Percentiles rank a stretch among this genome's conserved stretches.
phyloP scores from a whole-genome alignment of 805 yeast species.

The Saccharomycopsis vini region DNA sequence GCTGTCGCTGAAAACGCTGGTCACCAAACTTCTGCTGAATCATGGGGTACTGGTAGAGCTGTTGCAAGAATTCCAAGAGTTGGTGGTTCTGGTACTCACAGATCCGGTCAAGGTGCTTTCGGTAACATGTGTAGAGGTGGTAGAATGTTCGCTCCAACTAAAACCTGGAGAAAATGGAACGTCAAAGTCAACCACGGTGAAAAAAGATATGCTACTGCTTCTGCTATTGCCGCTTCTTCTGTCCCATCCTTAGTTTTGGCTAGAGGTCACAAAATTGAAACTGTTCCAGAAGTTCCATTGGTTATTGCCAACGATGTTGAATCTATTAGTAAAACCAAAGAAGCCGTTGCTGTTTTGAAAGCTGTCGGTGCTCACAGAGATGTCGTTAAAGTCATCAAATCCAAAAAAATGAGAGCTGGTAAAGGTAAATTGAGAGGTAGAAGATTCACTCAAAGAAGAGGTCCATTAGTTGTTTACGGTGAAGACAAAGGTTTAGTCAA shows the following conservation, averaged over 20 bases:
- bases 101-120: constrained; percentile 99
- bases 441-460: constrained; percentile 99
- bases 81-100: constrained; percentile 99
- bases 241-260: constrained; percentile 97
- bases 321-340: constrained; percentile 93
- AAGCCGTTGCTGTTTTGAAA: constrained; percentile 95
- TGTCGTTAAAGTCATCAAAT: constrained; percentile 94
- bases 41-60: constrained; percentile 99
- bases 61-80: constrained; percentile 99
- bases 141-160: constrained; percentile 99
- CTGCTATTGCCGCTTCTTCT: constrained; percentile 98
- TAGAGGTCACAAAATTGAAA: constrained; percentile 99
- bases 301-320: constrained; percentile 92
- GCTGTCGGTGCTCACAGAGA: constrained; percentile 99
- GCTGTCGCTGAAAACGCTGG: constrained; percentile 99
- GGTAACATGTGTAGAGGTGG: constrained; percentile 99
- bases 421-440: constrained; percentile 99
- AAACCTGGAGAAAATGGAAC: constrained; percentile 99
- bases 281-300: constrained; percentile 96
- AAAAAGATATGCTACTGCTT: constrained; percentile 99
- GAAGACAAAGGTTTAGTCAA: constrained; percentile 95
- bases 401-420: constrained; percentile 99
- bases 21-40: constrained; percentile 99
- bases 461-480: constrained; percentile 97
- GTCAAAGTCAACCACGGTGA: constrained; percentile 99